Evolutionary conservation across 352 stramenopile genomes (phyloP), one percentile per base, ranked within the genome.

Genomic region (Phytophthora parvispora): DNA sequence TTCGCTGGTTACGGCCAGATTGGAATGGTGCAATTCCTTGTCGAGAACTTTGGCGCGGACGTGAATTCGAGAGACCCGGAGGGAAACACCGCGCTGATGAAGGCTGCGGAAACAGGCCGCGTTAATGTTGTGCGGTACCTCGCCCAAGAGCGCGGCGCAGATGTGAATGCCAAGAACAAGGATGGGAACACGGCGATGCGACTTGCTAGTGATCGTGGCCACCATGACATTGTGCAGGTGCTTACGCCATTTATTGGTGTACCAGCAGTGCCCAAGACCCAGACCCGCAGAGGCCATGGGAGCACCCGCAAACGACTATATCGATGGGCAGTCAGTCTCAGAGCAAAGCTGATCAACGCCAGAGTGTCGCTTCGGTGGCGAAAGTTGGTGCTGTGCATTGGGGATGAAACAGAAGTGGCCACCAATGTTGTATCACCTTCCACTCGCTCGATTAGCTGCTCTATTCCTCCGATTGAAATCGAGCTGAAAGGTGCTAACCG

Each of bases 391-490:
- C n/a, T n/a, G n/a, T n/a, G n/a, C n/a, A n/a, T n/a, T n/a, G n/a
- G n/a, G n/a, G n/a, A 18, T 25, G 15, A 2, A 20, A 24, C 16
- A 24, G 38, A 47, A 9, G n/a, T 24, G 32, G 6, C 32, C 32
- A 13, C 32, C 10, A 38, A 4, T 13, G 32, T 9, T 18, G 5
- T 8, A 9, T 18, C 12, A 13, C 32, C 32, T 9, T 38, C 32
- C 16, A 38, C 32, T 10, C 32, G 32, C 12, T 9, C 6, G 10
- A 1, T 38, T 38, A 42, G 28, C 24, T 64, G 62, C 25, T 12
- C 28, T 29, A 64, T 70, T 18, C 36, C 54, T 31, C 47, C 47
- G 4, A 60, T 36, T 24, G 47, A 70, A 22, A 40, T 70, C n/a
- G 34, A 10, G 15, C n/a, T 59, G 15, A 18, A 22, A 12, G 4